Base-by-base conservation (phyloP, 176 grass and related monocot genomes). In the Aegilops umbellulata region DNA sequence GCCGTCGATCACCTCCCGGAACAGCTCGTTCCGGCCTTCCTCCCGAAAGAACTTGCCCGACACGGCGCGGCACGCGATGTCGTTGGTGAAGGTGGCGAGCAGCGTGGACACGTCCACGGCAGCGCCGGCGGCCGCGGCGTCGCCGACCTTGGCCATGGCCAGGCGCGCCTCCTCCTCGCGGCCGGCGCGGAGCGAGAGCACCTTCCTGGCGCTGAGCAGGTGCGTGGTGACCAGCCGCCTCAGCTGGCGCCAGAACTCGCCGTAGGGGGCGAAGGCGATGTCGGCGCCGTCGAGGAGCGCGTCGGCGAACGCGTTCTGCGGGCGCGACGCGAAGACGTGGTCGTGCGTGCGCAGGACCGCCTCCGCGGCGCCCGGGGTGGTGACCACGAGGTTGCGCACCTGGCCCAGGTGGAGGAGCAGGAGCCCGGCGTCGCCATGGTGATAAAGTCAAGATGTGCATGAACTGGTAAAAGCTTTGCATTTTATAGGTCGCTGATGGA, bases 41-140 rank as follows among this genome's bases (percentile, higher is more conserved):
- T 71, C 69, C 35, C 69, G 69, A 36, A 72, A 72, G 69, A 72
- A 72, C 69, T 72, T 72, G 22, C 69, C 69, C 2, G 69, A 72
- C 22, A 72, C 69, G 36, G 69, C 69, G 69, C 69, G 36, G 69
- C 69, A 72, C 0, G 69, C 69, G 22, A 72, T 14, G 36, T 72
- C 69, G 69, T 72, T 72, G 36, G 69, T 72, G 69, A 42, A 72
- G 69, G 36, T 12, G 36, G 19, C 22, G 35, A 72, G 69, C 35
- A 72, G 36, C 36, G 2, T 42, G 10, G 69, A 3, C 36, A 72
- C 13, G 36, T 72, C 69, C 69, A 72, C 22, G 5, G 69, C 22
- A 11, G 5, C 10, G 5, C 69, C 69, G 22, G 69, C 11, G 36
- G 69, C 5, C 5, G 69, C 69, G 0, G 35, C 69, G 36, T 72